Percentiles rank a stretch among this genome's conserved stretches.
Evolutionary conservation across 1,139 yeast species (phyloP).

Genomic region (Protomyces inouyei): DNA sequence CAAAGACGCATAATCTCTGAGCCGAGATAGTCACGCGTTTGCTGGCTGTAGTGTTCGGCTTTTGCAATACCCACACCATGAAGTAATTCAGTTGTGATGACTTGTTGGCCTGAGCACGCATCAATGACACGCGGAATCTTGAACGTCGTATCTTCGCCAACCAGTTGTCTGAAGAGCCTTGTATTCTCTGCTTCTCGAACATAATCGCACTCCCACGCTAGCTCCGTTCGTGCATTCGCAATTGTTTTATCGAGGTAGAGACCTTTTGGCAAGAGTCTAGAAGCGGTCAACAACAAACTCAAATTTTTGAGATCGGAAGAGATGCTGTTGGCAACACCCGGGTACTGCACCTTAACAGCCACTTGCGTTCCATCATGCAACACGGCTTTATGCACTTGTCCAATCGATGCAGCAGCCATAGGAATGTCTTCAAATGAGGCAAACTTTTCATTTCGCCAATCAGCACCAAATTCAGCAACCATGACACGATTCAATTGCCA

Average conservation of each 20-base stretch:
- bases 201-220: slow-evolving; percentile 97
- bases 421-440: slow-evolving; percentile 80
- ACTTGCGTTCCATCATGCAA: slow-evolving; percentile 55
- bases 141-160: slow-evolving; percentile 64
- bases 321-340: slow-evolving; percentile 92
- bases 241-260: slow-evolving; percentile 85
- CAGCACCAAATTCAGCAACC: slow-evolving; percentile 63
- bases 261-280: slow-evolving; percentile 83
- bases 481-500: slow-evolving; percentile 78
- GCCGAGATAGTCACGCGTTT: slow-evolving; percentile 48
- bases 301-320: slow-evolving; percentile 89
- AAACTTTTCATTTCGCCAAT: slow-evolving; percentile 65
- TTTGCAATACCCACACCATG: slow-evolving; percentile 77
- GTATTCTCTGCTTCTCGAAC: slow-evolving; percentile 80
- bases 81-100: slow-evolving; percentile 86
- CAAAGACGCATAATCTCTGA: slow-evolving; percentile 82
- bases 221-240: slow-evolving; percentile 85
- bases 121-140: slow-evolving; percentile 77
- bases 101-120: slow-evolving; percentile 71
- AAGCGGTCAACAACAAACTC: slow-evolving; percentile 74
- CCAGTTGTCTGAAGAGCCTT: slow-evolving; percentile 58
- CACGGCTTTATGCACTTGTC: slow-evolving; percentile 88
- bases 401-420: slow-evolving; percentile 95
- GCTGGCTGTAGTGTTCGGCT: slow-evolving; percentile 61
- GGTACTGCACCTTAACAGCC: slow-evolving; percentile 96